Conservation (phyloP, 768 basidiomycete genomes). For the Tulasnella sp. region DNA sequence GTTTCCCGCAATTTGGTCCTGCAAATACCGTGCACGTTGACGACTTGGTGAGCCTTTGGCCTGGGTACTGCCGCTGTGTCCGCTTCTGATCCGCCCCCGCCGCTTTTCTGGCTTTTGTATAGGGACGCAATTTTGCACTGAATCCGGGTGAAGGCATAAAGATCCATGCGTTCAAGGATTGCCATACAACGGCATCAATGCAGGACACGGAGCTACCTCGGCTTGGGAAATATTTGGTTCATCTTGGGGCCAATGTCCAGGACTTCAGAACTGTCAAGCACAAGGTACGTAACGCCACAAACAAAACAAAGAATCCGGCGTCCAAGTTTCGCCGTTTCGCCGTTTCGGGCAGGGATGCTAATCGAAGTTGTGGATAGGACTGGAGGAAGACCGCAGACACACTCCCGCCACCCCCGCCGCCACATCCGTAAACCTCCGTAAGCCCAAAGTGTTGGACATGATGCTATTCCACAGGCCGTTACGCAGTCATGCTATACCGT, state of each 20-base stretch:
- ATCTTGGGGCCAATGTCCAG: constrained; percentile 41
- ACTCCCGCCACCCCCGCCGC: neutral
- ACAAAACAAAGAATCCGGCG: too few relatives aligned
- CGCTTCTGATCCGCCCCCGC: constrained; percentile 7
- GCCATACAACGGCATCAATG: constrained; percentile 49
- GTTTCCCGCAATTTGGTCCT: constrained; percentile 67
- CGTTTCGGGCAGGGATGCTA: neutral
- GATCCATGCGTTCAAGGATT: constrained; percentile 71
- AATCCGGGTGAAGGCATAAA: constrained; percentile 78
- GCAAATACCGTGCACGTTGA: constrained; percentile 81
- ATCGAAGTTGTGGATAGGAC: constrained; percentile 2
- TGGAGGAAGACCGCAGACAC: constrained; percentile 11
- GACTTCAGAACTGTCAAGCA: constrained; percentile 61
- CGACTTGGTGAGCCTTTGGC: constrained; percentile 47
- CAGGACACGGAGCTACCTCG: constrained; percentile 59
- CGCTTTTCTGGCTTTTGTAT: neutral
- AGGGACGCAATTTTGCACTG: constrained; percentile 79
- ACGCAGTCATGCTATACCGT: too few relatives aligned
- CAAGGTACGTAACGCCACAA: too few relatives aligned
- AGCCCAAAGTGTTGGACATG: too few relatives aligned
- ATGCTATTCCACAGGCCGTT: too few relatives aligned
- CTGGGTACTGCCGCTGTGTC: neutral
- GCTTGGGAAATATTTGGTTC: constrained; percentile 52
- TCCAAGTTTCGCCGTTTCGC: neutral
- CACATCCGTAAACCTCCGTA: neutral